These are phyloP conservation scores for Emergomyces orientalis DNA, from an alignment of 2,329 filamentous ascomycete genomes.

Conservation along the genomic window DNA sequence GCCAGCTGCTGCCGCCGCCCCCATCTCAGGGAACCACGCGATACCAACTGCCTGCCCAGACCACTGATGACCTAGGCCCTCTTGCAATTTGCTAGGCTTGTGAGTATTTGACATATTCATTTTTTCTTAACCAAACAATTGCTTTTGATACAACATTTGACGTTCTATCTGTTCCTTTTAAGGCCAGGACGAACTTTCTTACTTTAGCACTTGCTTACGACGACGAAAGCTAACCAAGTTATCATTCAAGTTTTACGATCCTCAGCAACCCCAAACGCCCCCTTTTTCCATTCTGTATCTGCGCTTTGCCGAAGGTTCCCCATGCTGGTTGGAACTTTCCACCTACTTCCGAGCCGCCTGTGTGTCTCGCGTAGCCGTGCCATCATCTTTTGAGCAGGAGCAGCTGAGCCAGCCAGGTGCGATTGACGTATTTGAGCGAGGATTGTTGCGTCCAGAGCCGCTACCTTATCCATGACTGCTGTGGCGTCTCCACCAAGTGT, in stretches of 20 bases:
- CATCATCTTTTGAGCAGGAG: not conserved
- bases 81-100: not conserved
- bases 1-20: slow-evolving; percentile 8
- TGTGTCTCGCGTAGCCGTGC: slow-evolving; percentile 9
- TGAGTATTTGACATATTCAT: slow-evolving; percentile 4
- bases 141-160: not conserved
- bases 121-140: not conserved
- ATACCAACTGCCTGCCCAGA: not conserved
- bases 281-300: not conserved
- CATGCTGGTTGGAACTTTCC: slow-evolving; percentile 9
- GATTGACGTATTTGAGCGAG: slow-evolving; percentile 1
- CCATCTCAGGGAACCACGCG: slow-evolving; percentile 6
- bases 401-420: not conserved
- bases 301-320: slow-evolving; percentile 1
- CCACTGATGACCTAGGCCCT: slow-evolving; percentile 4
- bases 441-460: not conserved
- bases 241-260: not conserved
- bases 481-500: slow-evolving; percentile 57
- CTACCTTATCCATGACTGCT: slow-evolving; percentile 48
- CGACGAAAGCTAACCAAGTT: not conserved
- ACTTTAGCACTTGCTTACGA: not conserved
- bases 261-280: not conserved
- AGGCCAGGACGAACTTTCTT: not conserved
- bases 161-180: not conserved
- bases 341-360: slow-evolving; percentile 4